These are phyloP conservation scores for Trametes meyenii DNA, from an alignment of 768 basidiomycete genomes.

Conservation along the genomic window DNA sequence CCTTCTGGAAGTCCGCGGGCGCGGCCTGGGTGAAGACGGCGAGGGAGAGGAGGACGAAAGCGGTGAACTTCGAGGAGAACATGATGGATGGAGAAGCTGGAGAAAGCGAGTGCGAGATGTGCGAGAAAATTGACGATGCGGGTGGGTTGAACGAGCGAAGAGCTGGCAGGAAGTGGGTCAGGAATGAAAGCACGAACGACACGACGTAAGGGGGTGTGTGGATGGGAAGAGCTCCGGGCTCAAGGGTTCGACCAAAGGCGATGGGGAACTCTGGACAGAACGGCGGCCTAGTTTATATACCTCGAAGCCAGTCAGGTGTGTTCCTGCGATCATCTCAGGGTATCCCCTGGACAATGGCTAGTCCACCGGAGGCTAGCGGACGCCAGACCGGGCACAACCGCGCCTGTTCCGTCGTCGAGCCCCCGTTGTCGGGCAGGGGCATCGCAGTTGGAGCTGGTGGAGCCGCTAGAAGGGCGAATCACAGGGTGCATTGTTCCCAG, in stretches of 20 bases:
- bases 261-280: background rate
- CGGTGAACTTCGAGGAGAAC: slow-evolving; percentile 23
- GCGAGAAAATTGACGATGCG: background rate
- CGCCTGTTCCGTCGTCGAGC: background rate
- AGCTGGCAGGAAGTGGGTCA: background rate
- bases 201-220: background rate
- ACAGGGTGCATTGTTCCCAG: slow-evolving; percentile 9
- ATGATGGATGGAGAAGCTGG: slow-evolving; percentile 3
- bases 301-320: background rate
- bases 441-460: slow-evolving; percentile 24
- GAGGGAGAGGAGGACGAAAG: slow-evolving; percentile 26
- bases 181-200: slow-evolving; percentile 12
- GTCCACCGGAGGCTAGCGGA: background rate
- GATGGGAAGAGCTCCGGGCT: slow-evolving; percentile 24
- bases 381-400: background rate
- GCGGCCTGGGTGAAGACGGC: slow-evolving; percentile 18
- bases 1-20: slow-evolving; percentile 28
- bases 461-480: slow-evolving; percentile 11
- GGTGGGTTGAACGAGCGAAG: slow-evolving; percentile 2
- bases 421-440: slow-evolving; percentile 22
- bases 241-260: slow-evolving; percentile 18
- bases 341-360: background rate
- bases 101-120: background rate
- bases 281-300: slow-evolving; percentile 5
- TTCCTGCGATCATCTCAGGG: background rate